Conservation (phyloP, 108 stramenopile species). For the Pseudonitzschia multiseries region DNA sequence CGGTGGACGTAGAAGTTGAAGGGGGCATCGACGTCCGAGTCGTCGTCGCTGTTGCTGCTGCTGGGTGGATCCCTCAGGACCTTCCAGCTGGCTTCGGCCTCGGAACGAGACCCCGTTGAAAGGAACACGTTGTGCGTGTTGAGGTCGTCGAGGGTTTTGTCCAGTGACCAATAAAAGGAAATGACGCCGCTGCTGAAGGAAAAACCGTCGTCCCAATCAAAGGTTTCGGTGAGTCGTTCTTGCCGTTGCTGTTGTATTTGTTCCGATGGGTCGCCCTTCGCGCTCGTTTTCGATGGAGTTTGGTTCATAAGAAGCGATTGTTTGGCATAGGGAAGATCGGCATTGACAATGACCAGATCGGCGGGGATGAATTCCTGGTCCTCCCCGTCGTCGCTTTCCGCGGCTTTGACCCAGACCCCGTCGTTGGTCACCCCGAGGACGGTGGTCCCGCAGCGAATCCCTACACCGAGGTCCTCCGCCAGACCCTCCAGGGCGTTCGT, state of each 20-base stretch:
- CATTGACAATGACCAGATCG: slow-evolving; percentile 86
- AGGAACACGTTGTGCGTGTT: slow-evolving; percentile 91
- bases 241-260: background rate
- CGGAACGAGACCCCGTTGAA: slow-evolving; percentile 38
- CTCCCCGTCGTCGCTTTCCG: background rate
- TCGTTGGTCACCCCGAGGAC: slow-evolving; percentile 57
- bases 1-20: slow-evolving; percentile 95
- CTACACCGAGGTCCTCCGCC: slow-evolving; percentile 55
- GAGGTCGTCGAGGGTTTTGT: slow-evolving; percentile 50
- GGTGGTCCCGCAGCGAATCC: slow-evolving; percentile 48
- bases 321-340: slow-evolving; percentile 85
- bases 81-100: slow-evolving; percentile 67
- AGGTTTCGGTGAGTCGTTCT: slow-evolving; percentile 32
- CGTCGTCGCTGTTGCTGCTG: background rate
- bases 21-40: slow-evolving; percentile 21
- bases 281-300: background rate
- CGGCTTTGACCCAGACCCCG: slow-evolving; percentile 39
- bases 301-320: slow-evolving; percentile 50
- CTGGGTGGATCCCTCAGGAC: slow-evolving; percentile 37
- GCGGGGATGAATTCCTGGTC: slow-evolving; percentile 51
- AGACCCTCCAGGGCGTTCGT: slow-evolving; percentile 54
- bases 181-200: slow-evolving; percentile 81
- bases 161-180: slow-evolving; percentile 89
- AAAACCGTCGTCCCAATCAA: slow-evolving; percentile 77
- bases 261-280: background rate